Evolutionary conservation across 1,139 yeast species (phyloP), one percentile per base, ranked within the genome.

Genomic region (Meyerozyma smithsonii): DNA sequence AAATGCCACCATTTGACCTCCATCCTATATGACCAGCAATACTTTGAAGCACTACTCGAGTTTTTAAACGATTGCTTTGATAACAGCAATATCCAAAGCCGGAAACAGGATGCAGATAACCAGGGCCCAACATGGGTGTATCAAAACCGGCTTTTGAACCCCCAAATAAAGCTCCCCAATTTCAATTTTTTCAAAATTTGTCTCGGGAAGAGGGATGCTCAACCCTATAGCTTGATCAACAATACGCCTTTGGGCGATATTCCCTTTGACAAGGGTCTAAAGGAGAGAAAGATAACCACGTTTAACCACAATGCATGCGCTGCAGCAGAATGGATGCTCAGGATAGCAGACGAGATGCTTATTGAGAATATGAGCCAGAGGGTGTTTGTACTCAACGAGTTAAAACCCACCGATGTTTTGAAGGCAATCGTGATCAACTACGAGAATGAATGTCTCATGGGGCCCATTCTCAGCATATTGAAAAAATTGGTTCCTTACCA

Each of bases 401-500:
- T 70, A 28, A 76, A 79, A 43, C 81, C 82, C 0, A 68, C 83
- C 0, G 80, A 74, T 35, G 53, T 68, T 14, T 64, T 74, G 40
- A 69, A 69, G 44, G 58, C 69, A 56, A 50, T 71, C 4, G 39
- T 76, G 54, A 45, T 73, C 32, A 71, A 72, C 37, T 68, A 84
- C 35, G 80, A 81, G 49, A 88, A 85, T 52, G 58, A 66, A 12
- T 71, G 74, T n/a, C 60, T 89, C 21, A 81, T 85, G 61, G 68
- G 66, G 35, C 89, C 95, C 2, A 80, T 86, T 3, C 66, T 90
- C 48, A 83, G 81, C 52, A 74, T 82, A 1, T 68, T 90, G 45
- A 89, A 87, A 57, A 83, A 87, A 46, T 72, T 89, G 38, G 81
- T 90, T 0, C 97, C 97, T 0, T 88, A 84, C 59, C 90, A 87